phyloP scores from a whole-genome alignment of 768 basidiomycete genomes.

The Hygrocybe punicea region DNA sequence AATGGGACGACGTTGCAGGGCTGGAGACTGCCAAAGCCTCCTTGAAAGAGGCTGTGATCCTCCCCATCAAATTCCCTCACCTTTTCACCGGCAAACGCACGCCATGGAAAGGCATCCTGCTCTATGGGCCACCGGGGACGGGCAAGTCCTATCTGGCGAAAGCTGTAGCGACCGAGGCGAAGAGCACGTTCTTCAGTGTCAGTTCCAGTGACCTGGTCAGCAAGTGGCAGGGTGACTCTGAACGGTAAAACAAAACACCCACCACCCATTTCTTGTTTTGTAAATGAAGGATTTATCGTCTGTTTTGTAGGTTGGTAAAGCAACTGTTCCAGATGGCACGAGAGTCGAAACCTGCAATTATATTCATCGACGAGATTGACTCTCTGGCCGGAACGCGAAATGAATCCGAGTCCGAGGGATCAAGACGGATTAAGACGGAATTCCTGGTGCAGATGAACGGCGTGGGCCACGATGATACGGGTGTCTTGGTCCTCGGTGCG shows the following conservation, averaged over 20 bases:
- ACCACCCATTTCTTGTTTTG: not conserved
- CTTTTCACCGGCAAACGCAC: slow-evolving; percentile 98
- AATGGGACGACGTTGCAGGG: slow-evolving; percentile 98
- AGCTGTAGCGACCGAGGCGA: slow-evolving; percentile 98
- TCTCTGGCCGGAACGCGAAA: slow-evolving; percentile 92
- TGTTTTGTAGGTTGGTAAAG: slow-evolving; percentile 71
- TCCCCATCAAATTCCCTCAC: slow-evolving; percentile 99
- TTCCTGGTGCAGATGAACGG: slow-evolving; percentile 99
- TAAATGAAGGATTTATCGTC: slow-evolving; percentile 1
- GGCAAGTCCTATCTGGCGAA: slow-evolving; percentile 97
- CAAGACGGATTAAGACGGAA: slow-evolving; percentile 96
- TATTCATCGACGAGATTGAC: slow-evolving; percentile 99
- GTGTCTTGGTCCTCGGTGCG: slow-evolving; percentile 92
- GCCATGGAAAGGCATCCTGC: slow-evolving; percentile 92
- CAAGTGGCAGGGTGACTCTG: slow-evolving; percentile 99
- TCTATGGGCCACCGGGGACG: slow-evolving; percentile 97
- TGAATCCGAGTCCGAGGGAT: slow-evolving; percentile 96
- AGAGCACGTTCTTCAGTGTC: slow-evolving; percentile 98
- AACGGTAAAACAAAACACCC: slow-evolving; percentile 57
- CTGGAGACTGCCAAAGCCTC: slow-evolving; percentile 93
- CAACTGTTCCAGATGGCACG: slow-evolving; percentile 95
- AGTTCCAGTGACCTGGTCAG: slow-evolving; percentile 93
- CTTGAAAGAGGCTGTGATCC: slow-evolving; percentile 95
- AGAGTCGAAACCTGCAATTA: slow-evolving; percentile 94
- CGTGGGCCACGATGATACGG: slow-evolving; percentile 95